A percentile compares a stretch with the other conserved stretches of the same genome.
phyloP scores from a whole-genome alignment of 208 protist genomes.

The Pavlovales sp. region DNA sequence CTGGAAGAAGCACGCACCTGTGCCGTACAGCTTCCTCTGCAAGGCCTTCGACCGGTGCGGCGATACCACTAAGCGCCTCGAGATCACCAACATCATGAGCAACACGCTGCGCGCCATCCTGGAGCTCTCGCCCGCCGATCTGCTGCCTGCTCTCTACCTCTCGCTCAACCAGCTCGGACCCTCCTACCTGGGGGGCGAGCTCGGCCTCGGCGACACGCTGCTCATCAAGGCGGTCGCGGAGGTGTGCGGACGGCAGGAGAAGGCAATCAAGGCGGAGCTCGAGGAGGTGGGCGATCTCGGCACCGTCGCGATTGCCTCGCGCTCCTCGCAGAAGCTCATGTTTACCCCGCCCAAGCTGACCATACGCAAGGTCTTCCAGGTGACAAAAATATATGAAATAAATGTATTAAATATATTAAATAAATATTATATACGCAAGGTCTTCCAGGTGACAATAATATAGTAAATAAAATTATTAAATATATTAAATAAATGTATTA shows the following conservation, averaged over 20 bases:
- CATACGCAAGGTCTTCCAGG: background rate
- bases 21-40: background rate
- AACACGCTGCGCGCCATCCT: background rate
- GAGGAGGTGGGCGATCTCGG: constrained; percentile 64
- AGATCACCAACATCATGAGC: background rate
- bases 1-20: background rate
- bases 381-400: too few relatives aligned
- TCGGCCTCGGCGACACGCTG: constrained; percentile 20
- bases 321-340: background rate
- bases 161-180: background rate
- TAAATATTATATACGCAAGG: background rate
- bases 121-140: background rate
- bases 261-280: constrained; percentile 85
- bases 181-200: background rate
- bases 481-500: too few relatives aligned
- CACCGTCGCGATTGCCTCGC: background rate
- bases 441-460: background rate
- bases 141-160: background rate
- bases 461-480: too few relatives aligned
- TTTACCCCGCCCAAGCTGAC: background rate
- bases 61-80: background rate
- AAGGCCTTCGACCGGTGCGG: background rate
- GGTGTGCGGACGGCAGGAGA: constrained; percentile 66
- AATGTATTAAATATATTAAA: too few relatives aligned
- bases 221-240: constrained; percentile 35